phyloP scores from a whole-genome alignment of 768 basidiomycete genomes.

The Collybiopsis confluens region DNA sequence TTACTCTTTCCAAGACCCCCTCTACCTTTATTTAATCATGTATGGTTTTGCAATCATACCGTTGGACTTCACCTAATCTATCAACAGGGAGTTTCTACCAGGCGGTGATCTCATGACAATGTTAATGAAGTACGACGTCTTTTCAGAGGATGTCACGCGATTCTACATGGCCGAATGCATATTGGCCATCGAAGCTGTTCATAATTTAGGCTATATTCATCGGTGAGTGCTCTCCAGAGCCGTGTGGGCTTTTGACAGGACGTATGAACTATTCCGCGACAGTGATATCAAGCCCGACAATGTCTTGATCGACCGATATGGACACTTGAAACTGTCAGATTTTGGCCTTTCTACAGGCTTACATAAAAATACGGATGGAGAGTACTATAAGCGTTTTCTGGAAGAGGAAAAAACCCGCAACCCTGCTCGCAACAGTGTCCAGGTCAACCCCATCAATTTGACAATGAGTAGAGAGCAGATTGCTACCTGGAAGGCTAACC shows the following conservation, averaged over 20 bases:
- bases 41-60: no score
- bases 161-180: slow-evolving; percentile 99
- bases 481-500: slow-evolving; percentile 98
- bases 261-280: slow-evolving; percentile 1
- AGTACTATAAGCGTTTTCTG: slow-evolving; percentile 88
- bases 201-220: slow-evolving; percentile 98
- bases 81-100: slow-evolving; percentile 67
- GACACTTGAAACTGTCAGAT: slow-evolving; percentile 96
- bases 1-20: slow-evolving; percentile 96
- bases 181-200: slow-evolving; percentile 95
- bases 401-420: slow-evolving; percentile 69
- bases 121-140: slow-evolving; percentile 99
- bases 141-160: slow-evolving; percentile 96
- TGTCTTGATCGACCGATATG: slow-evolving; percentile 94
- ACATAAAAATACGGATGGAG: slow-evolving; percentile 93
- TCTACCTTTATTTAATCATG: slow-evolving; percentile 98
- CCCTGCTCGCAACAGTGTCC: slow-evolving; percentile 86
- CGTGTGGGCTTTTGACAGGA: not conserved
- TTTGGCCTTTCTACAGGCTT: slow-evolving; percentile 97
- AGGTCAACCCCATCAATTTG: slow-evolving; percentile 95
- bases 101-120: slow-evolving; percentile 99
- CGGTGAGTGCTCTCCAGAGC: slow-evolving; percentile 52
- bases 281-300: slow-evolving; percentile 99
- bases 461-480: slow-evolving; percentile 97
- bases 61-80: no score